Base-by-base conservation (phyloP, 306 rosid genomes). In the Prosopis cineraria region DNA sequence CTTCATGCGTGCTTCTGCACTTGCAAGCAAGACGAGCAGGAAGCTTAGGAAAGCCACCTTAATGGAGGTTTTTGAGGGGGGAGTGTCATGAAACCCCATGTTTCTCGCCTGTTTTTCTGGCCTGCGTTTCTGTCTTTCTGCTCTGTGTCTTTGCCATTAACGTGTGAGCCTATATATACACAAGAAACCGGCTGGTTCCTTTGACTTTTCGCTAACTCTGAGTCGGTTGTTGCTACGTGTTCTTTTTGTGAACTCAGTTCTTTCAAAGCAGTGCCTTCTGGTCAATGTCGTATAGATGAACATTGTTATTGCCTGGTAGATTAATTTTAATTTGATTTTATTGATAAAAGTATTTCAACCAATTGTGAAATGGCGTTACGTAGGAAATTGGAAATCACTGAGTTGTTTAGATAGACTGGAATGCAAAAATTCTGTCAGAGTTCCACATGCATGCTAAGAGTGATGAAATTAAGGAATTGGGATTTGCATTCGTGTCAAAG, bases 11-110 rank as follows among this genome's bases (percentile, higher is more conserved):
- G 11, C 27, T 6, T 79, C 4, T 10, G 50, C 78, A 13, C 72
- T 44, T 25, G 19, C 66, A 56, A 47, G 53, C 53, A 47, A 47
- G 22, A n/a, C n/a, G n/a, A 47, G 20, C 20, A 47, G 53, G 6
- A 62, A 78, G 5, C 63, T 16, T 22, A 85, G 48, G 22, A 69
- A 70, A 77, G 65, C 60, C 67, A 43, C 78, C 50, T 6, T 20
- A 9, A 72, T 16, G 39, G 76, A 64, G 3, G 41, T 0, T 5
- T n/a, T 53, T 43, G 17, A 22, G 24, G 13, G 47, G 1, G 68
- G 19, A 76, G 27, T 27, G 5, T n/a, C 11, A 10, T 68, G 12
- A 13, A 74, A 29, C 11, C 67, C 85, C 87, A 84, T 84, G 47
- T 24, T 6, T 78, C 36, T 50, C 20, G 36, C 65, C 20, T 24